Evolutionary conservation across 257 asterid species (phyloP), one percentile per base, ranked within the genome.

Genomic region (Echium plantagineum): DNA sequence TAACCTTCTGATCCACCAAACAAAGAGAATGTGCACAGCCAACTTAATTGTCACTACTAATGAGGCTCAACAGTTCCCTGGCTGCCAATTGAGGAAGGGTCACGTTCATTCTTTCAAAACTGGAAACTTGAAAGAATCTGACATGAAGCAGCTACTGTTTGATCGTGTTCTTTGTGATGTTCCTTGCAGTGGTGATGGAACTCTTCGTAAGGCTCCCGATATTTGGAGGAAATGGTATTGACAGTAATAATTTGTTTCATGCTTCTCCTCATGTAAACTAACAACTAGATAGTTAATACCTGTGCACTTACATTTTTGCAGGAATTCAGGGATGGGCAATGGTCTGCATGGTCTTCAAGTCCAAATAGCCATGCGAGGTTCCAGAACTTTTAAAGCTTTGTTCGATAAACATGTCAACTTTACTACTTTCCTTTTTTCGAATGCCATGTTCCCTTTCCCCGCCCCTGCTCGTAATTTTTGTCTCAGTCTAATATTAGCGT

Each of bases 151-250:
- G 77, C 96, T 93, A 80, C 83, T 81, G 55, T 93, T 89, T 75
- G 99, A 93, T 62, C 97, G 99, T 63, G 97, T 93, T 72, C 77
- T 93, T 69, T 93, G 99, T 76, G 99, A 93, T 69, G 97, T 93
- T 70, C 99, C 99, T 63, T 93, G 99, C 74, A 93, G 99, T 69
- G 99, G 99, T 62, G 99, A 93, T 75, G 99, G 99, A 52, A 93
- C 99, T 71, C 74, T 93, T 60, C 94, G 99, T 15, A 93, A 93
- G 81, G 97, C 99, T 68, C 99, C 99, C 54, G 99, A 93, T 72
- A 89, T 93, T 61, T 93, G 99, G 99, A 83, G 89, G 80, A 93
- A 87, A 66, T 93, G 99, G 99, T 90, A 49, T 47, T 74, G 52
- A 54, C 38, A 31, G 12, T 62, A 38, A 57, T 47, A 69, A 48